A percentile compares a stretch with the other conserved stretches of the same genome.
These are phyloP conservation scores for Trichophyton rubrum DNA, from an alignment of 2,329 filamentous ascomycete genomes.

Conservation along the genomic window DNA sequence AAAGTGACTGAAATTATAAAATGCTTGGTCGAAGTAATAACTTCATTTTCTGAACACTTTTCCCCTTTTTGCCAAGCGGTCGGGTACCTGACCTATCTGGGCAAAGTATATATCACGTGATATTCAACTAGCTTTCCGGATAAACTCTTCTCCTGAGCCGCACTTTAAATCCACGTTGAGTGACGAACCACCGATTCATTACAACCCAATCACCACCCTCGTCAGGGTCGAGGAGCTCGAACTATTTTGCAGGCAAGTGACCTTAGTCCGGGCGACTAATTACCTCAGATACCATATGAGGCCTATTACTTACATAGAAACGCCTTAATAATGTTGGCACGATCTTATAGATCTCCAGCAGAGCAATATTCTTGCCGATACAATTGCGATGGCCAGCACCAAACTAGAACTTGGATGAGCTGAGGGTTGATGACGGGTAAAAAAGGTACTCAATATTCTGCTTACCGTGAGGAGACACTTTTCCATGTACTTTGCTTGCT, in stretches of 20 bases:
- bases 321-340: constrained; percentile 33
- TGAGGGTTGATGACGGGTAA: constrained; percentile 20
- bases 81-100: too few species aligned
- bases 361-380: constrained; percentile 30
- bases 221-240: neutral
- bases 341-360: constrained; percentile 20
- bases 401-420: constrained; percentile 40
- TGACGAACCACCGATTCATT: constrained; percentile 4
- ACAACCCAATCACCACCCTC: constrained; percentile 5
- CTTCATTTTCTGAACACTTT: too few species aligned
- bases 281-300: too few species aligned
- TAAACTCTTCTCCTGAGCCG: constrained; percentile 1
- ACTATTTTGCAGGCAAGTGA: neutral
- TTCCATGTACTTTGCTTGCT: constrained; percentile 12
- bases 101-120: neutral
- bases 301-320: constrained; percentile 29
- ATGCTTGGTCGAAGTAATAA: too few species aligned
- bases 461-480: neutral
- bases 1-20: too few species aligned
- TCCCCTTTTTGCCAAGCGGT: neutral
- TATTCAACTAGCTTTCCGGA: neutral
- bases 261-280: neutral
- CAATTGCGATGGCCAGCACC: constrained; percentile 43
- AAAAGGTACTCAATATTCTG: constrained; percentile 5
- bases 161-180: constrained; percentile 3